Conservation (phyloP, 2,329 filamentous ascomycete species). For the Cryphonectria japonica region DNA sequence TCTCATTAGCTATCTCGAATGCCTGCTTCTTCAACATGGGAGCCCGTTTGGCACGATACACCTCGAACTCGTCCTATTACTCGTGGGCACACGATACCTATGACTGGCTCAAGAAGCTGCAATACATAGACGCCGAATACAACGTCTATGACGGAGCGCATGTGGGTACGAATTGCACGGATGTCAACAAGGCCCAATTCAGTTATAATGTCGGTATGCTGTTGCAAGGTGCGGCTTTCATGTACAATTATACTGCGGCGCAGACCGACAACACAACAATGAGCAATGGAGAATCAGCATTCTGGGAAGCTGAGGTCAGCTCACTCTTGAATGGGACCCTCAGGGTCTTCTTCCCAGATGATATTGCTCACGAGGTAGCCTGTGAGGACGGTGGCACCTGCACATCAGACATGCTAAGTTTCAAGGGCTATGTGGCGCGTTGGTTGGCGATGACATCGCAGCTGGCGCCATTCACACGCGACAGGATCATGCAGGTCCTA, state of each 20-base stretch:
- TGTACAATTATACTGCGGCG: constrained; percentile 60
- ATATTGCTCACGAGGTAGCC: constrained; percentile 55
- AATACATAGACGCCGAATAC: constrained; percentile 58
- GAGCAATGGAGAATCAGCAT: constrained; percentile 16
- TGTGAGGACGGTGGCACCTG: constrained; percentile 59
- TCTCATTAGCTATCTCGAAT: constrained; percentile 44
- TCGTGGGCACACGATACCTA: constrained; percentile 60
- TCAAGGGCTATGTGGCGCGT: constrained; percentile 59
- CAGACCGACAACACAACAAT: constrained; percentile 26
- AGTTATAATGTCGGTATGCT: constrained; percentile 59
- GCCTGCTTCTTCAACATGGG: constrained; percentile 54
- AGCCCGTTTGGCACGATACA: constrained; percentile 65
- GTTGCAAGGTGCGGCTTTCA: constrained; percentile 58
- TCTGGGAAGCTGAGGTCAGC: constrained; percentile 51
- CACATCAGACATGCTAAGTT: constrained; percentile 61
- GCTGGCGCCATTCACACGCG: constrained; percentile 52
- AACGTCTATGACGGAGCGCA: constrained; percentile 63
- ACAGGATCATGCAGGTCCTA: constrained; percentile 50
- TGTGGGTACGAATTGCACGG: constrained; percentile 54
- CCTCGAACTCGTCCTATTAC: constrained; percentile 58
- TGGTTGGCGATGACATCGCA: constrained; percentile 55
- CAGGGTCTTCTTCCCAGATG: constrained; percentile 50
- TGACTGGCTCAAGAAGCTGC: constrained; percentile 57
- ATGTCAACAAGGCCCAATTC: constrained; percentile 57
- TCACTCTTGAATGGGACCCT: constrained; percentile 50